phyloP scores from a whole-genome alignment of 352 stramenopile genomes.

The Phytophthora podocarpi region DNA sequence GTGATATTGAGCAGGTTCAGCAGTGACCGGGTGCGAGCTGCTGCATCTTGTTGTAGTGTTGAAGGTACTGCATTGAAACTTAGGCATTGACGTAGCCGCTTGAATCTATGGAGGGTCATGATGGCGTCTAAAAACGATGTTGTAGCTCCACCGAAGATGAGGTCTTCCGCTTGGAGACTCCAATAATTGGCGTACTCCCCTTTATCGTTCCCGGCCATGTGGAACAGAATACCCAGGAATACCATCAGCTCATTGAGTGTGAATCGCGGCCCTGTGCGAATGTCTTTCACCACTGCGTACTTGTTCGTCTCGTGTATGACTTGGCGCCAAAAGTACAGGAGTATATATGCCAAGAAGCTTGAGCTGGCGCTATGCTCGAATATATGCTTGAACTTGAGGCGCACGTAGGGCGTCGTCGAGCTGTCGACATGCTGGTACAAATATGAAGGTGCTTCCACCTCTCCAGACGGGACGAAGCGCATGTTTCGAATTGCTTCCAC shows the following conservation, averaged over 20 bases:
- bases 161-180: not conserved
- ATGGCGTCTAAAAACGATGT: too few species aligned
- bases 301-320: not conserved
- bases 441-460: not conserved
- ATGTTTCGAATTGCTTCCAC: conserved; percentile 8
- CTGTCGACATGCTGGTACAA: conserved; percentile 2
- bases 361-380: conserved; percentile 10
- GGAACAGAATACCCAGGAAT: not conserved
- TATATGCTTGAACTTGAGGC: conserved; percentile 1
- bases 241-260: too few species aligned
- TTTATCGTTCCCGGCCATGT: not conserved
- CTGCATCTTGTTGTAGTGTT: too few species aligned
- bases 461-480: not conserved
- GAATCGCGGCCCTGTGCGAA: too few species aligned
- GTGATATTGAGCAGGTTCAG: too few species aligned
- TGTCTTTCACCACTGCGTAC: not conserved
- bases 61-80: too few species aligned
- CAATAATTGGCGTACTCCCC: not conserved
- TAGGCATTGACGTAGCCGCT: too few species aligned
- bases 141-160: not conserved
- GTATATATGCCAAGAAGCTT: conserved; percentile 14
- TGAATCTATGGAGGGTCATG: too few species aligned
- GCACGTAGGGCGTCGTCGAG: not conserved
- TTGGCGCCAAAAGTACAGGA: conserved; percentile 16
- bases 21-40: too few species aligned